These are phyloP conservation scores for Leucaena leucocephala DNA, from an alignment of 306 rosid genomes.

Conservation along the genomic window DNA sequence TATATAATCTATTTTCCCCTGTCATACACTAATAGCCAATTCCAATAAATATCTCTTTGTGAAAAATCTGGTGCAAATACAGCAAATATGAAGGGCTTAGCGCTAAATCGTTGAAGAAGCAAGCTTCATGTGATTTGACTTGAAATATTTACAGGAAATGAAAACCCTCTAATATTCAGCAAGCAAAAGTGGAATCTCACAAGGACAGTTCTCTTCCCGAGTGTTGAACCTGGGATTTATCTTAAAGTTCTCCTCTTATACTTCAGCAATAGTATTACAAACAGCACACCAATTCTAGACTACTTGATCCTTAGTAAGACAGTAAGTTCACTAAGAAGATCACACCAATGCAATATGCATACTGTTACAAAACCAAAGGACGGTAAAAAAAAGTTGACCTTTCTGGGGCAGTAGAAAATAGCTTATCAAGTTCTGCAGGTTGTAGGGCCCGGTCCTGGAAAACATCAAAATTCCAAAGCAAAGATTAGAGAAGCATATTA, in stretches of 20 bases:
- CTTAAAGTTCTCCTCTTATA: neutral
- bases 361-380: neutral
- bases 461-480: constrained; percentile 42
- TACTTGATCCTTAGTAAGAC: constrained; percentile 14
- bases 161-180: constrained; percentile 10
- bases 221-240: constrained; percentile 27
- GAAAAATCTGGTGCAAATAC: neutral
- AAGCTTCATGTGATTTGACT: constrained; percentile 5
- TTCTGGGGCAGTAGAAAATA: constrained; percentile 91
- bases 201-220: constrained; percentile 20
- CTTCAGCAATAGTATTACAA: constrained; percentile 30
- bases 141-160: constrained; percentile 21
- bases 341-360: neutral
- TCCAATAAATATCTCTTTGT: constrained; percentile 4
- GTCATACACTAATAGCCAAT: neutral
- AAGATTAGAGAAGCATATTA: constrained; percentile 31
- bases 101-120: constrained; percentile 11
- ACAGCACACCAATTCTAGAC: constrained; percentile 18
- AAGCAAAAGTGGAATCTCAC: constrained; percentile 5
- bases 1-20: neutral
- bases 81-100: neutral
- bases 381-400: constrained; percentile 50
- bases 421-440: constrained; percentile 72
- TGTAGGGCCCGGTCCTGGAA: constrained; percentile 80
- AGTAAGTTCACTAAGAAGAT: constrained; percentile 16